These are phyloP conservation scores for Sungouiozyma intestinalis DNA, from an alignment of 805 yeast species.

Conservation along the genomic window DNA sequence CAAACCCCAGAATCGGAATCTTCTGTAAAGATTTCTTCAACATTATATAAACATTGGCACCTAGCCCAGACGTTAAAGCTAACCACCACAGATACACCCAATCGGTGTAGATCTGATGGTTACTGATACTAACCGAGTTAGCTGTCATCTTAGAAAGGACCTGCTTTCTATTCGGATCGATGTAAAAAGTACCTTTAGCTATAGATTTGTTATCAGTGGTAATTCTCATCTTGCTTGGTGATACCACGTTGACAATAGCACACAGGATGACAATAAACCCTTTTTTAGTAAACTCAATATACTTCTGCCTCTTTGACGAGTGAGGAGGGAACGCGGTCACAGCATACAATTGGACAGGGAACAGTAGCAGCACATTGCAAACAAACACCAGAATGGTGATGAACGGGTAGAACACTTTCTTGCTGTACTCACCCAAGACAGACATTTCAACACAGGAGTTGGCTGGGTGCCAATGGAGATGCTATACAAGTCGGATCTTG, in stretches of 20 bases:
- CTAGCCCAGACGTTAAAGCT: slow-evolving; percentile 54
- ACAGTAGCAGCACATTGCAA: slow-evolving; percentile 36
- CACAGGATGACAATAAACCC: slow-evolving; percentile 47
- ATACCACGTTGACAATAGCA: slow-evolving; percentile 38
- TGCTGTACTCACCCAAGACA: not conserved
- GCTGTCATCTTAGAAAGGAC: slow-evolving; percentile 31
- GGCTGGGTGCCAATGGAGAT: too few species aligned
- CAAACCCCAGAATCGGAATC: slow-evolving; percentile 74
- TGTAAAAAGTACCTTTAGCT: slow-evolving; percentile 27
- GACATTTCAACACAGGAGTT: too few species aligned
- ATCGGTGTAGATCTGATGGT: slow-evolving; percentile 90
- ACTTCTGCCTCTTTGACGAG: slow-evolving; percentile 30
- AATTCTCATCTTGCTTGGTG: slow-evolving; percentile 44
- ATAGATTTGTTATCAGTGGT: slow-evolving; percentile 36
- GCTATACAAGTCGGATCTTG: too few species aligned
- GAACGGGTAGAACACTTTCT: not conserved
- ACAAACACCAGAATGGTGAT: slow-evolving; percentile 16
- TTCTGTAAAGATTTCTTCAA: slow-evolving; percentile 62
- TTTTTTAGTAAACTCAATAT: slow-evolving; percentile 45
- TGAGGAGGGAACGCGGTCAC: slow-evolving; percentile 13
- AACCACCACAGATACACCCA: slow-evolving; percentile 91
- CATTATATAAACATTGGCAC: slow-evolving; percentile 59
- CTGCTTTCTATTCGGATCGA: slow-evolving; percentile 14
- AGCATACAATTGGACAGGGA: slow-evolving; percentile 37
- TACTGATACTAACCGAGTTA: slow-evolving; percentile 62